Conservation (phyloP, 768 basidiomycete genomes). For the Boletus sp. region DNA sequence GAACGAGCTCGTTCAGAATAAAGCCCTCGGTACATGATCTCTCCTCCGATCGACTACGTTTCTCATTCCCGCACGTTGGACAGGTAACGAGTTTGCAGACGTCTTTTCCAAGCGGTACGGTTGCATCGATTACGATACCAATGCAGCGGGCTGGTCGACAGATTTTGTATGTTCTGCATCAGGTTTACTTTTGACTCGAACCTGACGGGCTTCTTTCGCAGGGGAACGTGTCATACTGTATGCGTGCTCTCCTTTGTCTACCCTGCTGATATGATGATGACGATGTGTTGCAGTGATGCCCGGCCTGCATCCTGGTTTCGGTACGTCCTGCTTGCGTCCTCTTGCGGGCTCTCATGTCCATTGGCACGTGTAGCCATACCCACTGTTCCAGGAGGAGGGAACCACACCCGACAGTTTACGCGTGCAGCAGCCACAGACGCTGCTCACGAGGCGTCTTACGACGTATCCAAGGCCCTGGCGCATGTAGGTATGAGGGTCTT, state of each 20-base stretch:
- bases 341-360: background rate
- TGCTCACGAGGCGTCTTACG: slow-evolving; percentile 64
- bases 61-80: background rate
- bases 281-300: slow-evolving; percentile 45
- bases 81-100: slow-evolving; percentile 64
- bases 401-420: slow-evolving; percentile 69
- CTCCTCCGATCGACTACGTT: background rate
- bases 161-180: slow-evolving; percentile 64
- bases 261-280: background rate
- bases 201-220: background rate
- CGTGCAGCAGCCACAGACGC: slow-evolving; percentile 54
- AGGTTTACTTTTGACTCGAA: background rate
- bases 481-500: slow-evolving; percentile 65
- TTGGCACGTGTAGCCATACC: slow-evolving; percentile 62
- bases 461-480: slow-evolving; percentile 70
- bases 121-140: no score
- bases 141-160: slow-evolving; percentile 43
- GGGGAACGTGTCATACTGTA: slow-evolving; percentile 69
- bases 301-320: slow-evolving; percentile 67
- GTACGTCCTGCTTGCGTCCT: background rate
- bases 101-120: slow-evolving; percentile 61
- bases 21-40: slow-evolving; percentile 47
- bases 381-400: slow-evolving; percentile 65
- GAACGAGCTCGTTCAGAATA: slow-evolving; percentile 66
- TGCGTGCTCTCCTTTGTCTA: background rate